Base-by-base conservation (phyloP, 176 grass and related monocot species). In the Leersia perrieri region DNA sequence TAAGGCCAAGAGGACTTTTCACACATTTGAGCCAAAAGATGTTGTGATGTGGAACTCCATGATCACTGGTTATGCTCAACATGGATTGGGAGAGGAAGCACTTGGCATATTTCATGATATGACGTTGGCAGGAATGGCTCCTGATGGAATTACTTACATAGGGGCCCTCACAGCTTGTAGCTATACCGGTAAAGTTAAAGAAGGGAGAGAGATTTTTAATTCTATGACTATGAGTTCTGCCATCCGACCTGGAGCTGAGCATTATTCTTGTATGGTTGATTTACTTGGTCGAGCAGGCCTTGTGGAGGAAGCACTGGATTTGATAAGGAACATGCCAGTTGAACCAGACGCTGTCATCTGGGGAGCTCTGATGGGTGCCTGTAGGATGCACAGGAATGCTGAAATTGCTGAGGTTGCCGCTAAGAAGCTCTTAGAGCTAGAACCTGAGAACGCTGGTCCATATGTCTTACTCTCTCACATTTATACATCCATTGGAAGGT, bases 61-160 rank as follows among this genome's bases (percentile, higher is more conserved):
- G 92, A 94, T 94, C 68, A 94, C 89, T 84, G 92, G 89, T 35
- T 91, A 89, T 87, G 89, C 92, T 20, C 92, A 94, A 38, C 92
- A 91, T 36, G 92, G 92, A 9, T 44, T 94, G 32, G 92, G 92
- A 74, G 80, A 94, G 73, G 77, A 94, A 87, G 92, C 92, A 82
- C 87, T 94, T 9, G 4, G 3, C 49, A 41, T 94, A 66, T 94
- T 91, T 67, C 34, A 87, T 87, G 84, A 89, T 65, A 91, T 87
- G 92, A 84, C 44, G 30, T 70, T 33, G 44, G 60, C 40, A 2
- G 84, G 89, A 16, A 89, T 94, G 86, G 35, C 64, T 32, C 84
- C 89, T 22, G 77, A 89, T 91, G 69, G 82, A 67, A 87, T 94
- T 78, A 94, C 89, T n/a, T 94, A 89, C 32, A 91, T 91, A n/a